These are phyloP conservation scores for Actinomucor elegans DNA, from an alignment of 371 early-diverging fungal species.

Conservation along the genomic window DNA sequence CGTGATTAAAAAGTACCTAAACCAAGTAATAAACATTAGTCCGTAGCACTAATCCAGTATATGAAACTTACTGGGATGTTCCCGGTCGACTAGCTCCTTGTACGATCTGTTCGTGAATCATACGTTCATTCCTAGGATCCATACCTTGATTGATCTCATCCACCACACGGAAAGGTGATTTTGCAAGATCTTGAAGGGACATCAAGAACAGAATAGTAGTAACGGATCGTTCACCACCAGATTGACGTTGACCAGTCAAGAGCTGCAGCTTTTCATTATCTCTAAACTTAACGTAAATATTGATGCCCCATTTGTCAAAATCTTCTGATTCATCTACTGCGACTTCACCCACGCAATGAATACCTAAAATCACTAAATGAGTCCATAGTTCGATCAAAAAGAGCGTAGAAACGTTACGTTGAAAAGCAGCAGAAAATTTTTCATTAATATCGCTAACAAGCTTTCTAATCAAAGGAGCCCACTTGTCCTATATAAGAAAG, in stretches of 20 bases:
- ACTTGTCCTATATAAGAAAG: too few species aligned
- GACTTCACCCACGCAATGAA: conserved; percentile 93
- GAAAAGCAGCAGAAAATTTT: conserved; percentile 77
- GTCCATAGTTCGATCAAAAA: too few species aligned
- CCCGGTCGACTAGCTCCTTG: conserved; percentile 62
- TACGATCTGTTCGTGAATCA: conserved; percentile 94
- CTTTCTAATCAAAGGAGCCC: conserved; percentile 66
- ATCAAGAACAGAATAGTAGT: conserved; percentile 97
- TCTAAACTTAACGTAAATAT: conserved; percentile 93
- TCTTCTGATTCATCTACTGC: conserved; percentile 70
- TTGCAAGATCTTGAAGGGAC: conserved; percentile 87
- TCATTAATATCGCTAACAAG: conserved; percentile 66
- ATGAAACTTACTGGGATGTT: conserved; percentile 68
- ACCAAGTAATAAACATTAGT: not conserved
- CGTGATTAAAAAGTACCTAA: conserved; percentile 95
- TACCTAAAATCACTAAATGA: too few species aligned
- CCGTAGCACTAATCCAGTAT: too few species aligned
- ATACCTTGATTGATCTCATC: conserved; percentile 99
- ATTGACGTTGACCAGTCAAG: conserved; percentile 92
- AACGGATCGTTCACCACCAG: conserved; percentile 97
- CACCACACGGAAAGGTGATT: conserved; percentile 97
- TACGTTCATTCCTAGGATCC: conserved; percentile 98
- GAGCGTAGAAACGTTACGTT: too few species aligned
- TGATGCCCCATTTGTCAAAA: conserved; percentile 94
- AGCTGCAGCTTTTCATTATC: conserved; percentile 85